Conservation (phyloP, 306 rosid genomes). For the Abrus precatorius region DNA sequence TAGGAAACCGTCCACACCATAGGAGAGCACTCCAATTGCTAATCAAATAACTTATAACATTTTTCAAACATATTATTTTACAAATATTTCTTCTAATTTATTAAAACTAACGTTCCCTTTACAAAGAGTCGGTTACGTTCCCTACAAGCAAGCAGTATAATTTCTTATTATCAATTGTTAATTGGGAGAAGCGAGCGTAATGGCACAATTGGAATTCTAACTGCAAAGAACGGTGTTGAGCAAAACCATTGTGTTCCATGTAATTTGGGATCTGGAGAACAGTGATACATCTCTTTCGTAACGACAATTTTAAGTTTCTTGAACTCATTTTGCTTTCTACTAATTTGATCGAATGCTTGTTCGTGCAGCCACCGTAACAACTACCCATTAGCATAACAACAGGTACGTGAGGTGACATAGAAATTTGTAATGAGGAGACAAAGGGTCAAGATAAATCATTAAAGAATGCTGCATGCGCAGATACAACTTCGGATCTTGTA, state of each 20-base stretch:
- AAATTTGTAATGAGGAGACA: constrained; percentile 12
- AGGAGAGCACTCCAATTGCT: too few species aligned
- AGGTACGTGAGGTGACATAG: background rate
- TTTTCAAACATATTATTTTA: too few species aligned
- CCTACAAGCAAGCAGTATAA: too few species aligned
- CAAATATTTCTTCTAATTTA: too few species aligned
- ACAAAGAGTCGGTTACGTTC: too few species aligned
- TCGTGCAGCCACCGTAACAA: constrained; percentile 35
- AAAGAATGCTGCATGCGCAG: background rate
- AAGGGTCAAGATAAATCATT: background rate
- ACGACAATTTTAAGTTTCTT: background rate
- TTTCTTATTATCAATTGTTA: too few species aligned
- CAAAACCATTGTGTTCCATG: constrained; percentile 23
- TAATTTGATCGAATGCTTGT: background rate
- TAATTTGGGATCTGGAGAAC: constrained; percentile 23
- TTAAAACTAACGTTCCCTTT: too few species aligned
- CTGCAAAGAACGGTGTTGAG: background rate
- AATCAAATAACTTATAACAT: too few species aligned
- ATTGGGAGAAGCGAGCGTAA: too few species aligned
- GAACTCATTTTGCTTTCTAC: background rate
- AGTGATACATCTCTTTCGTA: background rate
- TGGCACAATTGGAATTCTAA: too few species aligned
- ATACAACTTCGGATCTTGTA: constrained; percentile 12
- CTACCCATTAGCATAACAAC: constrained; percentile 33
- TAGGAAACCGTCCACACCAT: too few species aligned